Evolutionary conservation across 352 stramenopile genomes (phyloP).

Genomic region (Globisporangium barbulae): DNA sequence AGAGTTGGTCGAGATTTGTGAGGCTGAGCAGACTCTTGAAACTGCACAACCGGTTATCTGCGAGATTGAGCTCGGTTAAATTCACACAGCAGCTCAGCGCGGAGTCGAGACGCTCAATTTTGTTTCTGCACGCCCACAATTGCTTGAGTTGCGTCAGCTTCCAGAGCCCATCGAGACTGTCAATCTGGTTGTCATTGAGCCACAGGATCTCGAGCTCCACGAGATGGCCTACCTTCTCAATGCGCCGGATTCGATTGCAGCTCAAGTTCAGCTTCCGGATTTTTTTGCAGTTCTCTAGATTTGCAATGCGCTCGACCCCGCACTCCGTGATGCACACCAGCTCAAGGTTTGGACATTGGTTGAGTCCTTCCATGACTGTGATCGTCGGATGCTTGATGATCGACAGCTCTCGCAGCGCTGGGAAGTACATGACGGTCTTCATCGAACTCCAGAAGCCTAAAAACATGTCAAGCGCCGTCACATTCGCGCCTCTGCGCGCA

Average conservation of each 20-base stretch:
- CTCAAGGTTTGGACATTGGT: slow-evolving; percentile 51
- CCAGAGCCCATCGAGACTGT: slow-evolving; percentile 51
- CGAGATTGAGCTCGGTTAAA: slow-evolving; percentile 83
- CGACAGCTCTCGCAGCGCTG: slow-evolving; percentile 54
- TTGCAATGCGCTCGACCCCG: slow-evolving; percentile 42
- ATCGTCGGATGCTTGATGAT: slow-evolving; percentile 79
- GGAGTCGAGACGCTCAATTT: slow-evolving; percentile 62
- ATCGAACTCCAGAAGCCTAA: slow-evolving; percentile 76
- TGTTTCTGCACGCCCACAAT: slow-evolving; percentile 78
- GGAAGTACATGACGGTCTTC: slow-evolving; percentile 63
- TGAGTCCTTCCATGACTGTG: slow-evolving; percentile 46
- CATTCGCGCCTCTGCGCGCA: slow-evolving; percentile 28
- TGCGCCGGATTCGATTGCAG: slow-evolving; percentile 49
- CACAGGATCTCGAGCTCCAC: slow-evolving; percentile 68
- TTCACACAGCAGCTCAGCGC: slow-evolving; percentile 47
- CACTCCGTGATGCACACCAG: slow-evolving; percentile 69
- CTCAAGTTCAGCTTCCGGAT: slow-evolving; percentile 73
- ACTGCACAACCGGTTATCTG: slow-evolving; percentile 75
- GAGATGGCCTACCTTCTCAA: slow-evolving; percentile 57
- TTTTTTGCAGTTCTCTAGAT: slow-evolving; percentile 38
- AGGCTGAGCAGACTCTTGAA: slow-evolving; percentile 88
- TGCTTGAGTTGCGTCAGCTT: slow-evolving; percentile 47
- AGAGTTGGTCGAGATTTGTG: slow-evolving; percentile 58
- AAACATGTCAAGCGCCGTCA: slow-evolving; percentile 68
- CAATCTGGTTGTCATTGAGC: slow-evolving; percentile 80